Base-by-base conservation (phyloP, 306 rosid species). In the Prunus padus region DNA sequence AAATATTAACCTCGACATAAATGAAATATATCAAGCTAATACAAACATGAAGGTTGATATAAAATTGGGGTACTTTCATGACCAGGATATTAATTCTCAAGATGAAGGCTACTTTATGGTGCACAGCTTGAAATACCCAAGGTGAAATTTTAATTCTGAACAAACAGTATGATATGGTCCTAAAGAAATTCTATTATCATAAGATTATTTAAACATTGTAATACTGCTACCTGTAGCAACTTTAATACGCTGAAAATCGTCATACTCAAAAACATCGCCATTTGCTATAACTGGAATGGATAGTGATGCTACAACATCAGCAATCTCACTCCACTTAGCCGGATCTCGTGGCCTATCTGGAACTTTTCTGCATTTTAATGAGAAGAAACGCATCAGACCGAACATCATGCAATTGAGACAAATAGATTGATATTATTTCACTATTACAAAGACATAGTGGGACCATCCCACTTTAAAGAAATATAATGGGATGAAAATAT, bases 321-420 rank as follows among this genome's bases (percentile, higher is more conserved):
- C 91, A 74, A 93, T 91, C 86, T 89, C 98, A 65, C 70, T 86
- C 98, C 98, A 93, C 75, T 91, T 91, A 44, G 98, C 98, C 75
- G 93, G 97, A 93, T 93, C 97, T 77, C 93, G 87, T 1, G 98
- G 98, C 76, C 98, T 88, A 86, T 93, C 98, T 40, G 85, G 74
- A 68, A 93, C 90, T 80, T 76, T 87, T 76, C 97, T 93, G 95
- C 80, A 78, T 74, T 76, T 81, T 44, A 74, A 81, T 77, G 30
- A 76, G 67, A 74, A 80, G 63, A 50, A 60, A 80, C 7, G 78
- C 56, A 78, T 26, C 42, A 82, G 19, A 71, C 73, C 63, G 23
- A n/a, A 71, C 12, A n/a, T n/a, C 26, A n/a, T 54, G 56, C 20
- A 51, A n/a, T 54, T 54, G 60, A 54, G 60, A 54, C 13, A 5